Percentiles rank a stretch among this genome's conserved stretches.
phyloP scores from a whole-genome alignment of 1,139 yeast species.

The Eremothecium gossypii region DNA sequence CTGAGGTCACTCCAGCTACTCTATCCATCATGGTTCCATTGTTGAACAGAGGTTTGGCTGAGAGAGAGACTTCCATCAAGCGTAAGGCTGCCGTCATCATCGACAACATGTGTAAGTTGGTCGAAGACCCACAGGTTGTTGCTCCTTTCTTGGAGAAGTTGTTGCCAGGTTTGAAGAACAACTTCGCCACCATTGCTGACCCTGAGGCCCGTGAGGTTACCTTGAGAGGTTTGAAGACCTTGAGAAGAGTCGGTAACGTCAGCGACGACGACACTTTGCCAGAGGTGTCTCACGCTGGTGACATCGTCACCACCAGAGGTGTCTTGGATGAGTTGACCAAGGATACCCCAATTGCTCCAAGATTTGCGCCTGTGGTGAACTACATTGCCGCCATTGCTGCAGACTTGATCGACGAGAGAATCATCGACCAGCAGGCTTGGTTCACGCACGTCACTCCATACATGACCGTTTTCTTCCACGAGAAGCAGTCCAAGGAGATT shows the following conservation, averaged over 20 bases:
- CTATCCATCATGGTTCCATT: conserved; percentile 98
- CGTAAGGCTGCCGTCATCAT: conserved; percentile 99
- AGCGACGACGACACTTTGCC: conserved; percentile 84
- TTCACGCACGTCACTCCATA: conserved; percentile 79
- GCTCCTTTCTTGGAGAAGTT: conserved; percentile 96
- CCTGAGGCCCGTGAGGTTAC: conserved; percentile 99
- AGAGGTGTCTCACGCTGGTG: conserved; percentile 98
- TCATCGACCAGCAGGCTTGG: conserved; percentile 90
- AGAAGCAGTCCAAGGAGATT: conserved; percentile 79
- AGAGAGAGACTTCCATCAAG: conserved; percentile 98
- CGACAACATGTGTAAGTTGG: conserved; percentile 99
- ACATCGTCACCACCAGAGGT: conserved; percentile 72
- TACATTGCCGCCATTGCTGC: conserved; percentile 97
- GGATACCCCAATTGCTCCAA: conserved; percentile 53
- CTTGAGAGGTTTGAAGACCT: conserved; percentile 90
- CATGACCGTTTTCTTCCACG: conserved; percentile 93
- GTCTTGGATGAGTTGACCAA: conserved; percentile 69
- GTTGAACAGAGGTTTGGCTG: conserved; percentile 98
- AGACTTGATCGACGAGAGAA: conserved; percentile 97
- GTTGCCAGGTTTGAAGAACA: conserved; percentile 91
- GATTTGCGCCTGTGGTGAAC: conserved; percentile 68
- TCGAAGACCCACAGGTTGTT: conserved; percentile 98
- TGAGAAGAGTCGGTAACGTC: conserved; percentile 98
- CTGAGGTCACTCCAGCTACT: conserved; percentile 99
- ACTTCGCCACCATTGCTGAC: conserved; percentile 95